Conservation (phyloP, 768 basidiomycete species). For the Gloeopeniophorella convolvens region DNA sequence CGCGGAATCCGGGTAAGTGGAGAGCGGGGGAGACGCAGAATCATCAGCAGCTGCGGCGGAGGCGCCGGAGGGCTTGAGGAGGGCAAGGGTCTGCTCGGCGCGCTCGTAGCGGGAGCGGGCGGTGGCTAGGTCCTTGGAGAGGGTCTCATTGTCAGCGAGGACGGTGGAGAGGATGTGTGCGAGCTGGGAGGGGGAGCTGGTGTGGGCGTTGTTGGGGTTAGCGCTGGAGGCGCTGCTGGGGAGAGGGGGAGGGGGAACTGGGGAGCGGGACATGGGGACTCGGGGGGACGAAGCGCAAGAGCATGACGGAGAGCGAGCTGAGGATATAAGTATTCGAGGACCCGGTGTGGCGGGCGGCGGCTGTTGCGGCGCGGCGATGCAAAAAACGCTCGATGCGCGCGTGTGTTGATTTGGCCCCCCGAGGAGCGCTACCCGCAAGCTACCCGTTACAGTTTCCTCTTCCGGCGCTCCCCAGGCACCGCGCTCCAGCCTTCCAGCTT, state of each 20-base stretch:
- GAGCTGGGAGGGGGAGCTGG: slow-evolving; percentile 18
- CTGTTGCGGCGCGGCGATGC: slow-evolving; percentile 19
- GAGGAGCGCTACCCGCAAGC: slow-evolving; percentile 20
- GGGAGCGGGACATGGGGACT: slow-evolving; percentile 19
- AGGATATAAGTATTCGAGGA: slow-evolving; percentile 22
- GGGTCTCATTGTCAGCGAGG: slow-evolving; percentile 21
- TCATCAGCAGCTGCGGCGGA: slow-evolving; percentile 1
- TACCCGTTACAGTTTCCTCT: slow-evolving; percentile 6
- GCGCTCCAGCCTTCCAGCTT: too few relatives aligned
- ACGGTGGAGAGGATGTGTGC: slow-evolving; percentile 20
- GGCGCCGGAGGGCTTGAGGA: slow-evolving; percentile 6
- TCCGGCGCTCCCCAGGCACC: slow-evolving; percentile 10
- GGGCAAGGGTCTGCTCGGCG: slow-evolving; percentile 17
- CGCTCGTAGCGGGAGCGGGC: slow-evolving; percentile 18
- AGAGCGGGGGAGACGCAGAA: slow-evolving; percentile 6
- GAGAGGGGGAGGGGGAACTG: slow-evolving; percentile 19
- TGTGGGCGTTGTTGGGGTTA: slow-evolving; percentile 1
- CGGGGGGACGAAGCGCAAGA: slow-evolving; percentile 16
- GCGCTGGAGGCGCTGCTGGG: slow-evolving; percentile 5
- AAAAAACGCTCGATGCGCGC: slow-evolving; percentile 19
- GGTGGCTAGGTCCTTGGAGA: slow-evolving; percentile 14
- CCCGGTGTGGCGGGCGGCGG: slow-evolving; percentile 20
- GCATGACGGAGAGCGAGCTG: slow-evolving; percentile 16
- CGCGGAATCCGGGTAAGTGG: slow-evolving; percentile 13
- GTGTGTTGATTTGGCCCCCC: slow-evolving; percentile 17